Base-by-base conservation (phyloP, 345 rosid species). In the Gossypium anomalum region DNA sequence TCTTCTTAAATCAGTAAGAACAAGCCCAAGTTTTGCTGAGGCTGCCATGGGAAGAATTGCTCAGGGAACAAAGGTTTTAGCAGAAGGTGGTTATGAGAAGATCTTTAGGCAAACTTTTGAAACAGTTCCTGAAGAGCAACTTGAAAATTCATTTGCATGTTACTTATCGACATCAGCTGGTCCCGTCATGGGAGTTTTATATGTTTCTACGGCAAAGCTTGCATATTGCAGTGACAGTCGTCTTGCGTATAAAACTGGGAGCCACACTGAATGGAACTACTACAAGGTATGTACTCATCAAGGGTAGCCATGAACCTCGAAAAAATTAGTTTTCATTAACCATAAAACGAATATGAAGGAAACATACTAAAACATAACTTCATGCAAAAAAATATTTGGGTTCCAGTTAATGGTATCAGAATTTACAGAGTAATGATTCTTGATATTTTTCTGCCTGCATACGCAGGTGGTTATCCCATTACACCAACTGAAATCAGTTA, bases 41-140 rank as follows among this genome's bases (percentile, higher is more conserved):
- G 97, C 92, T 81, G 91, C 97, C 10, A 79, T 91, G 86, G 93
- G 93, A 85, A 91, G 92, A 83, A 85, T 91, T 74, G 91, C 97
- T 15, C 94, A 88, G 72, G 89, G 91, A 73, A 88, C 91, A 34
- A 89, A 91, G 79, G 91, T 91, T 59, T 81, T 91, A 52, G 94
- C 97, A 52, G 93, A 91, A 82, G 94, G 91, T 80, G 97, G 97
- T 68, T 88, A 89, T 55, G 92, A 89, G 83, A 91, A 89, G 74
- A 86, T 87, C 29, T 91, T 91, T 77, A 82, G 78, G 55, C 93
- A 89, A 73, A 89, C 90, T 61, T 91, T 91, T 77, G 97, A 88
- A 75, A 88, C 92, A 2, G 88, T 83, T 80, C 93, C 94, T 1
- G 92, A 88, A 76, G 97, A 91, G 78, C 67, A 78, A 73, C 84